Evolutionary conservation across 208 protist genomes (phyloP).

Genomic region (Acanthamoeba sp.): DNA sequence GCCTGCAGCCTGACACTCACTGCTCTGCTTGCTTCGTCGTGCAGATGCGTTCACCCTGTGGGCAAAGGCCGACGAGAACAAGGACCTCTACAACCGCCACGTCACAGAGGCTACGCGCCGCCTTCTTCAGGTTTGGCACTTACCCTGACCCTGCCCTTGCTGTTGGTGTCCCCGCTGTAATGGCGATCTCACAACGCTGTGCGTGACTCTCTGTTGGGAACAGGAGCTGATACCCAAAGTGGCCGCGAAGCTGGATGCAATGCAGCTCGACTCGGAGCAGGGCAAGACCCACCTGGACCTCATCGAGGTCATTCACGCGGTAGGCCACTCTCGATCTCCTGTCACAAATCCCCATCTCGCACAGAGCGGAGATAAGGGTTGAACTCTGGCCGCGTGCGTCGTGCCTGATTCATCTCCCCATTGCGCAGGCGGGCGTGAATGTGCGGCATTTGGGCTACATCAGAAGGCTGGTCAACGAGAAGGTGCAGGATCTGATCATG

Average conservation of each 20-base stretch:
- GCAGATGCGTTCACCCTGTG: slow-evolving; percentile 64
- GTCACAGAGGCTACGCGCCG: slow-evolving; percentile 40
- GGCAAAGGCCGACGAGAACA: slow-evolving; percentile 43
- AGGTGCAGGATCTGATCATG: slow-evolving; percentile 31
- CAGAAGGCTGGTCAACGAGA: neutral
- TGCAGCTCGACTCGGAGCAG: neutral
- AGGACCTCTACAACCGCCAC: slow-evolving; percentile 21
- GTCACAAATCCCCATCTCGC: neutral
- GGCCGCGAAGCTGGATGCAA: slow-evolving; percentile 28
- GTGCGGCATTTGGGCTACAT: slow-evolving; percentile 77
- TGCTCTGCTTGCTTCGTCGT: neutral
- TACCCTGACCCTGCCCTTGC: neutral
- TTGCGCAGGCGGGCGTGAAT: slow-evolving; percentile 77
- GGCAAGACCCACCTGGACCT: neutral
- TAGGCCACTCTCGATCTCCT: neutral
- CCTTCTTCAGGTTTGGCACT: neutral
- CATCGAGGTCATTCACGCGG: slow-evolving; percentile 30
- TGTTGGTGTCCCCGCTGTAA: neutral
- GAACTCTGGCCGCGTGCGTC: neutral
- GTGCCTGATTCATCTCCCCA: too few relatives aligned
- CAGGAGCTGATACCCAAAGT: slow-evolving; percentile 45
- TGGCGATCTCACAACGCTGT: too few relatives aligned
- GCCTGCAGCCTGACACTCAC: neutral
- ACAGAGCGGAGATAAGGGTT: neutral
- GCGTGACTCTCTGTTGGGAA: neutral